These are phyloP conservation scores for Ascomycota sp. DNA, from an alignment of 2,329 filamentous ascomycete species.

Conservation along the genomic window DNA sequence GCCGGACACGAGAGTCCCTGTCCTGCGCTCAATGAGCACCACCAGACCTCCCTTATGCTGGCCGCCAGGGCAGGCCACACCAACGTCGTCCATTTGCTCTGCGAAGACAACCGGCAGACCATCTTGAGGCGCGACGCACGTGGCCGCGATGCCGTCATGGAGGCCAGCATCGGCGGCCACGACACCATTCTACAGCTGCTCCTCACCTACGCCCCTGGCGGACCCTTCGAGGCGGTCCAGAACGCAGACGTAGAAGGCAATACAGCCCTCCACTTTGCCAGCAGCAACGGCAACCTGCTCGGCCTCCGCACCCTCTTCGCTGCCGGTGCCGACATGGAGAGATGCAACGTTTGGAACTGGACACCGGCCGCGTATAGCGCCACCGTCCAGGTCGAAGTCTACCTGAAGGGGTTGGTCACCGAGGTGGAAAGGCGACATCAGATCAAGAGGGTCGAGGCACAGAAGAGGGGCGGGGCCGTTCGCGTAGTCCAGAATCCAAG, in stretches of 20 bases:
- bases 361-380: conserved; percentile 67
- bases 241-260: conserved; percentile 54
- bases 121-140: conserved; percentile 45
- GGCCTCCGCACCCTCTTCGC: conserved; percentile 58
- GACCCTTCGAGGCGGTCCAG: conserved; percentile 30
- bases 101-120: conserved; percentile 38
- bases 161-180: conserved; percentile 37
- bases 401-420: conserved; percentile 55
- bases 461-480: conserved; percentile 20
- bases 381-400: conserved; percentile 66
- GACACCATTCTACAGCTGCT: conserved; percentile 46
- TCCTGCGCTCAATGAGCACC: conserved; percentile 57
- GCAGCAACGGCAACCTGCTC: conserved; percentile 59
- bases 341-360: conserved; percentile 59
- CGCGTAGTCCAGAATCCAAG: conserved; percentile 22
- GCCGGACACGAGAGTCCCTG: conserved; percentile 54
- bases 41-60: conserved; percentile 67
- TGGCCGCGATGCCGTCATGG: conserved; percentile 55
- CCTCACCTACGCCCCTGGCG: conserved; percentile 37
- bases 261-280: conserved; percentile 72
- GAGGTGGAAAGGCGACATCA: conserved; percentile 43
- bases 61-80: conserved; percentile 50
- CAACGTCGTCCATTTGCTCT: conserved; percentile 53
- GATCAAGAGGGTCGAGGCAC: conserved; percentile 18
- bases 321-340: conserved; percentile 55